phyloP scores from a whole-genome alignment of 352 stramenopile genomes.

The Phytophthora hybrid region DNA sequence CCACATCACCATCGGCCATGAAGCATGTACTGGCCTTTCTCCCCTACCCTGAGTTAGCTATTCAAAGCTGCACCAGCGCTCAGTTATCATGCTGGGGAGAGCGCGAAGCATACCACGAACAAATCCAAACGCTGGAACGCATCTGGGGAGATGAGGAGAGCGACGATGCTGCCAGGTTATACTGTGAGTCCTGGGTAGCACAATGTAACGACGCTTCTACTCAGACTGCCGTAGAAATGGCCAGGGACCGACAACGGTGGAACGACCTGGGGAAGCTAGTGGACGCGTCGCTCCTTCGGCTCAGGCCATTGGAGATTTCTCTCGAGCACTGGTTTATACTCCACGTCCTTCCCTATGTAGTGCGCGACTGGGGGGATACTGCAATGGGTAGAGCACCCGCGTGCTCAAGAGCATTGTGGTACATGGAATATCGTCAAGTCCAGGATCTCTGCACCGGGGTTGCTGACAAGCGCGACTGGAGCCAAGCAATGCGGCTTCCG shows the following conservation, averaged over 20 bases:
- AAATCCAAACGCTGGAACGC: not conserved
- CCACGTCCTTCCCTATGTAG: not conserved
- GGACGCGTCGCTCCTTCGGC: not conserved
- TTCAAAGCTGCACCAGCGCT: not conserved
- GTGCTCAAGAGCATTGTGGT: not conserved
- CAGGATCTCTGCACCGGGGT: not conserved
- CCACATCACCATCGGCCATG: not conserved
- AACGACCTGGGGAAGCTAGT: not conserved
- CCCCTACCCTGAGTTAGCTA: not conserved
- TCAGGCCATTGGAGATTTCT: not conserved
- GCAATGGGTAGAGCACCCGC: not conserved
- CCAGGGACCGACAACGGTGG: not conserved
- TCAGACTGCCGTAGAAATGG: not conserved
- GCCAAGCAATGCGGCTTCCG: not conserved
- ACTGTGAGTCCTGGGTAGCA: not conserved
- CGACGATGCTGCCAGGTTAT: not conserved
- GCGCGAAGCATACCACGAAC: not conserved
- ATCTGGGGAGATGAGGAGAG: not conserved
- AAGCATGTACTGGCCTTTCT: not conserved
- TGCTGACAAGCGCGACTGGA: not conserved
- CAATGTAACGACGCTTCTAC: not conserved
- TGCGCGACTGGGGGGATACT: not conserved
- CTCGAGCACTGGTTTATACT: not conserved
- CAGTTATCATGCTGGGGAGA: not conserved
- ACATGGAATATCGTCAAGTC: not conserved